phyloP scores from a whole-genome alignment of 2,329 filamentous ascomycete species.

The Fusarium sororula region DNA sequence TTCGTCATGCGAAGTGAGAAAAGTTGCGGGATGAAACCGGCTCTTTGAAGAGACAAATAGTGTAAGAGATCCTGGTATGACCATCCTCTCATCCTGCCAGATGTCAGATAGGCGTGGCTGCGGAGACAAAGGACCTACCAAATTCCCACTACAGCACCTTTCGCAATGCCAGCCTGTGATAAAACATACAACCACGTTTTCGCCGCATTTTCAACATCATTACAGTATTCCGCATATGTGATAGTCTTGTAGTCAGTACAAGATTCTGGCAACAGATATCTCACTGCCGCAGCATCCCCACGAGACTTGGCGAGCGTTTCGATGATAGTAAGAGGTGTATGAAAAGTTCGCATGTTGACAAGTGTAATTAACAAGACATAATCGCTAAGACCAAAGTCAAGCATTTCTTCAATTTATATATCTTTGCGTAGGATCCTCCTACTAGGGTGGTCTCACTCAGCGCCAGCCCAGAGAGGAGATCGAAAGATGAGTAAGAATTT shows the following conservation, averaged over 20 bases:
- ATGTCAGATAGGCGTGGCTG: neutral
- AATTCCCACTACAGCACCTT: neutral
- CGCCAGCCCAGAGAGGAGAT: neutral
- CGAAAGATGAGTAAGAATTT: neutral
- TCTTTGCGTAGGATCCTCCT: accelerated
- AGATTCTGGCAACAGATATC: neutral
- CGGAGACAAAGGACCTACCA: neutral
- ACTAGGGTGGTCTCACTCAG: neutral
- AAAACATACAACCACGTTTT: neutral
- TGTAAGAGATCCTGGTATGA: constrained; percentile 4
- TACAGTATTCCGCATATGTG: neutral
- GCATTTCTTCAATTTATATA: neutral
- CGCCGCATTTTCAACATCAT: neutral
- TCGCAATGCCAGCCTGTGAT: neutral
- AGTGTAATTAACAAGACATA: accelerated
- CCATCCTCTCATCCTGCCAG: neutral
- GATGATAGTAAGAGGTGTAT: neutral
- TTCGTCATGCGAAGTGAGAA: constrained; percentile 4
- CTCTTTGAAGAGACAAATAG: neutral
- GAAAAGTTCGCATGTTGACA: neutral
- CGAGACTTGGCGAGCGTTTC: neutral
- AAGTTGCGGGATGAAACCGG: neutral
- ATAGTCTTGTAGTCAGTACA: neutral
- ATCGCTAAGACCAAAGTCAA: accelerated
- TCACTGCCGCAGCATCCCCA: neutral